phyloP scores from a whole-genome alignment of 306 rosid genomes.

The Lathyrus sativus region DNA sequence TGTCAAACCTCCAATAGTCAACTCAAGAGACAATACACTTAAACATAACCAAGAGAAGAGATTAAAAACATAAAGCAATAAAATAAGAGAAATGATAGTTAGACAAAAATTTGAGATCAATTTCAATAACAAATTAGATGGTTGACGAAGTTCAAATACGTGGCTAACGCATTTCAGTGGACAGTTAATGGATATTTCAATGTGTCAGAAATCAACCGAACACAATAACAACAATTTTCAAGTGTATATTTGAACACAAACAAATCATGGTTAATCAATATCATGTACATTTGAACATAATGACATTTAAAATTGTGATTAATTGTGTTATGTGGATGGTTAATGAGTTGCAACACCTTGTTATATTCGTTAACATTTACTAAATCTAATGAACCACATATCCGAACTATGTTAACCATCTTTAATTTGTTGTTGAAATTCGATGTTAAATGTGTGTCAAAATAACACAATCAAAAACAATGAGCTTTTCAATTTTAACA shows the following conservation, averaged over 20 bases:
- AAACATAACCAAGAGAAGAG: background rate
- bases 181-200: background rate
- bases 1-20: constrained; percentile 46
- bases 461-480: background rate
- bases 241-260: too few relatives aligned
- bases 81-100: background rate
- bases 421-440: background rate
- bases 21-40: constrained; percentile 33
- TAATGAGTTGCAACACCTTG: background rate
- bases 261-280: too few relatives aligned
- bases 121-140: background rate
- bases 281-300: background rate
- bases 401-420: background rate
- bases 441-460: background rate
- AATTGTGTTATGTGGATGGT: background rate
- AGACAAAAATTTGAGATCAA: background rate
- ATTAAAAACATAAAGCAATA: background rate
- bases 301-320: background rate
- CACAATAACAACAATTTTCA: background rate
- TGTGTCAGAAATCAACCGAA: background rate
- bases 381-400: background rate
- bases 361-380: background rate
- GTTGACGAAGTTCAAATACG: background rate
- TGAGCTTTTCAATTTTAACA: constrained; percentile 3
- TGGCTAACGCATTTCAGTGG: background rate